Conservation (phyloP, 371 early-diverging fungal genomes). For the Mucor velutinosus region DNA sequence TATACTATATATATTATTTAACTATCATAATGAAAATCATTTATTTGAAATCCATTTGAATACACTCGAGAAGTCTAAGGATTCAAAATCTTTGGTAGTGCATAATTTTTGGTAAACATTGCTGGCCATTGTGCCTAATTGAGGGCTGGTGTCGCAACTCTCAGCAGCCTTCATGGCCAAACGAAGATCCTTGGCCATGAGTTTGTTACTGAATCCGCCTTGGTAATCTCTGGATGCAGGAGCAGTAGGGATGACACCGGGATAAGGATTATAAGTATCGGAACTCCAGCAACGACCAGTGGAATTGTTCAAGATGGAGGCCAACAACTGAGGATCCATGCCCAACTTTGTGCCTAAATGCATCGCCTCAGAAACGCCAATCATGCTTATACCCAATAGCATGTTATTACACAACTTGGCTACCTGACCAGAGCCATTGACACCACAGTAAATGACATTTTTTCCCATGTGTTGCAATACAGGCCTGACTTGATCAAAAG, state of each 20-base stretch:
- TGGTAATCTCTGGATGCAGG: constrained; percentile 86
- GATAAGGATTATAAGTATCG: constrained; percentile 93
- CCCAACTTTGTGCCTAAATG: constrained; percentile 85
- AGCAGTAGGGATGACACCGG: constrained; percentile 80
- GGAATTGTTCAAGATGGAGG: constrained; percentile 85
- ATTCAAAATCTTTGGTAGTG: constrained; percentile 55
- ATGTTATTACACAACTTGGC: constrained; percentile 98
- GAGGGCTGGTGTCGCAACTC: constrained; percentile 68
- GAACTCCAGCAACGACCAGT: constrained; percentile 91
- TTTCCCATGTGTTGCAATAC: constrained; percentile 87
- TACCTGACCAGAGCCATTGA: constrained; percentile 86
- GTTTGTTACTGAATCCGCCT: constrained; percentile 87
- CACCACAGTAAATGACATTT: constrained; percentile 92
- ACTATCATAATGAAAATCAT: neutral
- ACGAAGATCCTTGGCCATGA: constrained; percentile 96
- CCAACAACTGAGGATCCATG: constrained; percentile 87
- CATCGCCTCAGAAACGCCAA: constrained; percentile 93
- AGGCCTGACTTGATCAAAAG: constrained; percentile 70
- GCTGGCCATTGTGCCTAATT: constrained; percentile 76
- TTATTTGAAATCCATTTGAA: constrained; percentile 56
- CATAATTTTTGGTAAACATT: constrained; percentile 79
- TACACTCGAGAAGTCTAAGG: constrained; percentile 78
- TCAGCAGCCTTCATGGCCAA: constrained; percentile 90
- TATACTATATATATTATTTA: neutral
- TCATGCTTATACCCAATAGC: constrained; percentile 92